Base-by-base conservation (phyloP, 768 basidiomycete species). In the Psilocybe azurescens region DNA sequence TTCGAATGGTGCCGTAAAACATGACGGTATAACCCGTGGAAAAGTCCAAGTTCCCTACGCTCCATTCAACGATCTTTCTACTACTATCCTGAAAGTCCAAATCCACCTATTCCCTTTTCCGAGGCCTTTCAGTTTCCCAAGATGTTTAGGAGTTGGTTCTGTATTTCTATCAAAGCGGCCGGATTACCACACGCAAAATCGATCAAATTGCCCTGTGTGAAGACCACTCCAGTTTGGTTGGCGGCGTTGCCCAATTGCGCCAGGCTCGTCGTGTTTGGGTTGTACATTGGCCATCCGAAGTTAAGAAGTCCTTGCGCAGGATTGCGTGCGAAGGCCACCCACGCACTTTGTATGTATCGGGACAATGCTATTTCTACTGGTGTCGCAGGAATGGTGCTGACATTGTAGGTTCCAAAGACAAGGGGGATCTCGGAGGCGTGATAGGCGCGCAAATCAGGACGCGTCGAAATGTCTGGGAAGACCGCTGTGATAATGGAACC, bases 281-380 rank as follows among this genome's bases (percentile, higher is more conserved):
- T 61, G 46, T 70, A 70, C 59, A 64, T 32, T n/a, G 69, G 69
- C 69, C 69, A 70, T 20, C 69, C 67, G n/a, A 67, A 47, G 2
- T 61, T 56, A 2, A 63, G 30, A 49, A 80, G 57, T 0, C 79
- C 79, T 14, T 69, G 56, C 5, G 56, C 36, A 1, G 79, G 76
- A 61, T 79, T 69, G 13, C 76, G 72, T 11, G 79, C 78, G 56
- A 81, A 81, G 10, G 74, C 70, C 0, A 79, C 78, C 78, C 80
- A 81, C 0, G 77, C 77, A 4, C 65, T 60, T 62, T 79, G 78
- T 4, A 78, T 60, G 60, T 73, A 76, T 46, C 63, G 69, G 3
- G 78, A 74, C 48, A 80, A 63, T 30, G 72, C 67, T 30, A 74
- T 66, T 56, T 72, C 71, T 5, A 41, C 60, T 11, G 59, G 59